phyloP scores from a whole-genome alignment of 768 basidiomycete genomes.

The Collybia mongolica region DNA sequence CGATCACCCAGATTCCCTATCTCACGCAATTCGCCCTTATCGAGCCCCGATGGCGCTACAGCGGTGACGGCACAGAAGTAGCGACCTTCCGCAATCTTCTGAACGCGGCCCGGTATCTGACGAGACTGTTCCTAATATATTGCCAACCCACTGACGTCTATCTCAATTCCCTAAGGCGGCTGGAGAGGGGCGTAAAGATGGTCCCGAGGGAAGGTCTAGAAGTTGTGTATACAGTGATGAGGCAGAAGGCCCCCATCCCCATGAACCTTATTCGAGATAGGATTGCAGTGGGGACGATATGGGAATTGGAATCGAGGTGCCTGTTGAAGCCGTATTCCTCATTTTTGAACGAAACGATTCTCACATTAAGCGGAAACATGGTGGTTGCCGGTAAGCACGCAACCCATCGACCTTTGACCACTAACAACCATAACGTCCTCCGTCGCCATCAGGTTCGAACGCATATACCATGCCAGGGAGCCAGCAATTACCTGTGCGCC shows the following conservation, averaged over 20 bases:
- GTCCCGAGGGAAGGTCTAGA: not conserved
- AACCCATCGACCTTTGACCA: too few species aligned
- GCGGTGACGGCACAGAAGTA: constrained; percentile 11
- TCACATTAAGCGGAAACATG: too few species aligned
- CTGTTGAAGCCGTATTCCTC: not conserved
- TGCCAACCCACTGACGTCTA: constrained; percentile 4
- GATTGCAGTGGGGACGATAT: constrained; percentile 10
- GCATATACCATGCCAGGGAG: too few species aligned
- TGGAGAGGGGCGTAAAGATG: constrained; percentile 3
- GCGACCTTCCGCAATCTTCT: constrained; percentile 10
- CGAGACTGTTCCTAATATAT: constrained; percentile 12
- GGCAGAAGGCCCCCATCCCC: constrained; percentile 1
- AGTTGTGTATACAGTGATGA: constrained; percentile 7
- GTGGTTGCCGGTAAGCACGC: too few species aligned
- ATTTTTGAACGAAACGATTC: too few species aligned
- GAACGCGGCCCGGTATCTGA: constrained; percentile 4
- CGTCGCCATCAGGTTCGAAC: too few species aligned
- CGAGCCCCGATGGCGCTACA: constrained; percentile 15
- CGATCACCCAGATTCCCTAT: constrained; percentile 4
- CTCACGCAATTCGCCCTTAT: constrained; percentile 12
- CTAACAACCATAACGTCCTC: too few species aligned
- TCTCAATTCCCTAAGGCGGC: constrained; percentile 10
- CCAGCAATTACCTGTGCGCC: too few species aligned
- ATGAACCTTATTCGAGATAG: constrained; percentile 7
- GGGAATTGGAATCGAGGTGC: constrained; percentile 4